Conservation (phyloP, 2,329 filamentous ascomycete genomes). For the Colletotrichum paranaense region DNA sequence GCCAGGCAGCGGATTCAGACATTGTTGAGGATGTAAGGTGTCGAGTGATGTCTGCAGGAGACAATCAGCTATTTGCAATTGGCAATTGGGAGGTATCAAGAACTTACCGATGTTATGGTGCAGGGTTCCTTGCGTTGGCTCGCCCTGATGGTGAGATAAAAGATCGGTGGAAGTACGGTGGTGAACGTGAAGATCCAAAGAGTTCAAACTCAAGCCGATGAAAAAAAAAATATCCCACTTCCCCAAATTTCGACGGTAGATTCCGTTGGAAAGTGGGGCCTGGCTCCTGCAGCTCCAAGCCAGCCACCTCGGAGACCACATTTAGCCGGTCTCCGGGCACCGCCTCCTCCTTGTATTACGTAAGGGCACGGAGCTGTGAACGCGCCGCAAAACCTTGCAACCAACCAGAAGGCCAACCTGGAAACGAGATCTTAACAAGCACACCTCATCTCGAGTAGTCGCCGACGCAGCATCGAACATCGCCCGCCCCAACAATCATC, state of each 20-base stretch:
- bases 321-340: slow-evolving; percentile 15
- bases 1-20: slow-evolving; percentile 64
- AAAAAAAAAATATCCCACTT: slow-evolving; percentile 37
- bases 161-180: slow-evolving; percentile 7
- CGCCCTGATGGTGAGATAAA: slow-evolving; percentile 55
- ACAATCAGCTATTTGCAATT: background rate
- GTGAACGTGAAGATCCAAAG: slow-evolving; percentile 22
- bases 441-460: slow-evolving; percentile 36
- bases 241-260: slow-evolving; percentile 22
- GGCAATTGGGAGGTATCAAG: too few relatives aligned
- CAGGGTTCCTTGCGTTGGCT: slow-evolving; percentile 73
- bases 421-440: slow-evolving; percentile 50
- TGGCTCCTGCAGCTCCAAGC: background rate
- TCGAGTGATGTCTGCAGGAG: slow-evolving; percentile 11
- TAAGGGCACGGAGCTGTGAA: slow-evolving; percentile 39
- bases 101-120: slow-evolving; percentile 26
- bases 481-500: slow-evolving; percentile 20
- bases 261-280: slow-evolving; percentile 20
- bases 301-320: background rate
- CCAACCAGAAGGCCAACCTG: slow-evolving; percentile 51
- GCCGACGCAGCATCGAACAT: slow-evolving; percentile 35
- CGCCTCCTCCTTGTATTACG: slow-evolving; percentile 29
- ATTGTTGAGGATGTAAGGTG: slow-evolving; percentile 25
- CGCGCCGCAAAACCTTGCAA: slow-evolving; percentile 55
- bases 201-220: slow-evolving; percentile 8